Conservation (phyloP, 2,329 filamentous ascomycete genomes). For the Calonectria hongkongensis region DNA sequence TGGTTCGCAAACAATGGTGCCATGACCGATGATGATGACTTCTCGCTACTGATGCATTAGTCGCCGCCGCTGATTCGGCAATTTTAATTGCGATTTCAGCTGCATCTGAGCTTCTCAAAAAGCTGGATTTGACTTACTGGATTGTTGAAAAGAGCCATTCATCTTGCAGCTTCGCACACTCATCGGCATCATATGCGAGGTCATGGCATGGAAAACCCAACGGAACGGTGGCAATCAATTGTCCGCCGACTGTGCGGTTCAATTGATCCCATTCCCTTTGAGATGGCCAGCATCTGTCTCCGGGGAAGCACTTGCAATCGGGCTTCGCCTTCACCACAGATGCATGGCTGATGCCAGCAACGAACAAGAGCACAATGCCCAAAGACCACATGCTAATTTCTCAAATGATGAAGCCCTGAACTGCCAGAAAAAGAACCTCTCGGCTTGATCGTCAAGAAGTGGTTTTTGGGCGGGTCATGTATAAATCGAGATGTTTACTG, state of each 20-base stretch:
- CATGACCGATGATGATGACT: slow-evolving; percentile 64
- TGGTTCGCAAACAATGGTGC: slow-evolving; percentile 61
- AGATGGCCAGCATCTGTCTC: slow-evolving; percentile 69
- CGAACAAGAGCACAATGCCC: not conserved
- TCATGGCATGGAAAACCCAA: slow-evolving; percentile 72
- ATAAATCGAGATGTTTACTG: not conserved
- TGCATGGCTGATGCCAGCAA: not conserved
- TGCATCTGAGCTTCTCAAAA: not conserved
- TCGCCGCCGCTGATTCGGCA: not conserved
- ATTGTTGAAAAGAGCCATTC: slow-evolving; percentile 59
- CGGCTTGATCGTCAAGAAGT: not conserved
- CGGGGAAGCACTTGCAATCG: slow-evolving; percentile 44
- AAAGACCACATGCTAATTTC: slow-evolving; percentile 29
- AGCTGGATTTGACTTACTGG: slow-evolving; percentile 55
- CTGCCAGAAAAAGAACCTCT: not conserved
- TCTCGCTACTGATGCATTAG: slow-evolving; percentile 52
- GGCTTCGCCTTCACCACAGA: not conserved
- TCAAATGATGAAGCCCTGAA: not conserved
- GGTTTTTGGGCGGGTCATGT: not conserved
- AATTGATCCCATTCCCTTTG: slow-evolving; percentile 67
- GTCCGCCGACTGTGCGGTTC: slow-evolving; percentile 70
- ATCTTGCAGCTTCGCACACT: slow-evolving; percentile 62
- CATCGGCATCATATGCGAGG: slow-evolving; percentile 64
- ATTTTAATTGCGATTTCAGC: not conserved
- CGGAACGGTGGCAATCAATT: slow-evolving; percentile 71